These are phyloP conservation scores for Colletotrichum lini DNA, from an alignment of 2,329 filamentous ascomycete genomes.

Conservation along the genomic window DNA sequence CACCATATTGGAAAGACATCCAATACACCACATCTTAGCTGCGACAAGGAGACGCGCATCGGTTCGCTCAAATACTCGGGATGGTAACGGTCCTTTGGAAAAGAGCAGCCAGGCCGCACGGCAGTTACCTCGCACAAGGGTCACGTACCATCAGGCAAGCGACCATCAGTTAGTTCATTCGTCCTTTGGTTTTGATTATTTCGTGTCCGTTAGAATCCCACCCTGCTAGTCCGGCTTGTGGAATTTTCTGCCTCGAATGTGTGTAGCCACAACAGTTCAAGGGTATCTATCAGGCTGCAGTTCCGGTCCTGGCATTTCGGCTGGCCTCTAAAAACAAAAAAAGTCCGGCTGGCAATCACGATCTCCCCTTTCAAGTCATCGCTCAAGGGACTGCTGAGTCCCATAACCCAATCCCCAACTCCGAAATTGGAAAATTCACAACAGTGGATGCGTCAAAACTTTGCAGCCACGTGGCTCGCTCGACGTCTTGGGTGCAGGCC, in stretches of 20 bases:
- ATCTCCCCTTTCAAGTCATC: conserved; percentile 21
- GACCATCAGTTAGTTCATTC: conserved; percentile 18
- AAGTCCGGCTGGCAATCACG: conserved; percentile 21
- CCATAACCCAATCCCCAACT: conserved; percentile 18
- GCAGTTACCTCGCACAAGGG: neutral
- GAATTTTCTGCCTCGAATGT: neutral
- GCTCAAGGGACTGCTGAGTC: conserved; percentile 10
- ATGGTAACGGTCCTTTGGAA: neutral
- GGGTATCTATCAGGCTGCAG: conserved; percentile 35
- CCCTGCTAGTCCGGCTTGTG: neutral
- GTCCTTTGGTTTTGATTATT: neutral
- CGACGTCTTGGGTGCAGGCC: neutral
- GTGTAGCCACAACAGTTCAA: conserved; percentile 15
- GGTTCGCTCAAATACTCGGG: no score
- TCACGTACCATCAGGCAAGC: neutral
- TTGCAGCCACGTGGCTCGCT: neutral
- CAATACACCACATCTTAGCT: neutral
- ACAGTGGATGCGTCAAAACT: conserved; percentile 5
- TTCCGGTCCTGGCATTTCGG: conserved; percentile 12
- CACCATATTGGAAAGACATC: neutral
- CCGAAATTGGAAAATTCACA: conserved; percentile 11
- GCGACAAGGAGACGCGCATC: neutral
- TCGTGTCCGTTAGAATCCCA: conserved; percentile 6
- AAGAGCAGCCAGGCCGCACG: neutral
- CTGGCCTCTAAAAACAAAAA: conserved; percentile 1